These are phyloP conservation scores for Erodium chrysanthum DNA, from an alignment of 441 rosid genomes.

Conservation along the genomic window DNA sequence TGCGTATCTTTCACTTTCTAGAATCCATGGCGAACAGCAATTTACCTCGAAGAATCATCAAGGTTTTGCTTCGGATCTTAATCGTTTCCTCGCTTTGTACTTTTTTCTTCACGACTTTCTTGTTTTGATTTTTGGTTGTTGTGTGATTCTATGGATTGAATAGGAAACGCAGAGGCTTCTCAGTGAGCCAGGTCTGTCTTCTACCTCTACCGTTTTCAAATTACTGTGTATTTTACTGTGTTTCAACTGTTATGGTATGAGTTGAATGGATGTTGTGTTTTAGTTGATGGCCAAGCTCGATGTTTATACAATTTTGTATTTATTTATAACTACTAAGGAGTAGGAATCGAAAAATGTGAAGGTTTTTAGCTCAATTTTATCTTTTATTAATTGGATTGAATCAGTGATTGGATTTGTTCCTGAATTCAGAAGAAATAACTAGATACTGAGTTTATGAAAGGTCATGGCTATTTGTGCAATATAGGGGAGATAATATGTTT, in stretches of 20 bases:
- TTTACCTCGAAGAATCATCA: constrained; percentile 5
- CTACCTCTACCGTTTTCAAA: not conserved
- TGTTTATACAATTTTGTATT: not conserved
- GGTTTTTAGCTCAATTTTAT: not conserved
- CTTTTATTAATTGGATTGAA: not conserved
- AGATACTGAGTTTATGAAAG: not conserved
- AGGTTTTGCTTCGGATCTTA: constrained; percentile 5
- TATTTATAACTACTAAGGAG: not conserved
- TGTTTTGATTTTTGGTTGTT: not conserved
- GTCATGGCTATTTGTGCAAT: not conserved
- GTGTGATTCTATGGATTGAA: constrained; percentile 16
- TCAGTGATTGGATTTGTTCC: not conserved
- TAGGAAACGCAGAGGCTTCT: constrained; percentile 98
- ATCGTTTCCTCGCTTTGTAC: not conserved
- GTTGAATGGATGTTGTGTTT: not conserved
- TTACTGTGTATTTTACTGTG: not conserved
- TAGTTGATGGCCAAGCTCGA: not conserved
- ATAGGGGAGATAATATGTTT: not conserved
- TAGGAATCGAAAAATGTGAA: no score
- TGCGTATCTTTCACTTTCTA: not conserved
- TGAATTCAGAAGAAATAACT: not conserved
- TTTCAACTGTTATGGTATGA: not conserved
- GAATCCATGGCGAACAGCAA: constrained; percentile 1
- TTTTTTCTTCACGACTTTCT: not conserved
- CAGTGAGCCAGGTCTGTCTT: constrained; percentile 75